Percentiles rank a stretch among this genome's conserved stretches.
These are phyloP conservation scores for Talaromyces funiculosus DNA, from an alignment of 2,329 filamentous ascomycete species.

Conservation along the genomic window DNA sequence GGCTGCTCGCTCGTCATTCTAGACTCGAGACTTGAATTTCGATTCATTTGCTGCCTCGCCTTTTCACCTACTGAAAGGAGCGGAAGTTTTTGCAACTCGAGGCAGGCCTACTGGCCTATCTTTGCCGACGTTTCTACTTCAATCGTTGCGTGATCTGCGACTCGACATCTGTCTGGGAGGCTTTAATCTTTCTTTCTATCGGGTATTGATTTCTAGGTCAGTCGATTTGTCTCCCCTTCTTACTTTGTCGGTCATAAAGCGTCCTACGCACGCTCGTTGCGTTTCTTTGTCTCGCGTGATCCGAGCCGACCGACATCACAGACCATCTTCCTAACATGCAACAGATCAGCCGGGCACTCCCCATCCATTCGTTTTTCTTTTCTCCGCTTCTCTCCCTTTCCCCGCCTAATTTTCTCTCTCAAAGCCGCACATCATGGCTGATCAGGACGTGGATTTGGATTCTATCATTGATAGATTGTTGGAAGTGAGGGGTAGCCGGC, in stretches of 20 bases:
- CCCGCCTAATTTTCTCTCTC: conserved; percentile 19
- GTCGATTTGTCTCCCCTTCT: neutral
- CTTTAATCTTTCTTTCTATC: neutral
- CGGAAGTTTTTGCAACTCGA: conserved; percentile 2
- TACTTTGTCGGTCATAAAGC: neutral
- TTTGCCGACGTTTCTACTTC: conserved; percentile 1
- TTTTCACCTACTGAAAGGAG: neutral
- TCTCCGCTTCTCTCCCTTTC: conserved; percentile 21
- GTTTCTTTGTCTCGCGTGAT: neutral
- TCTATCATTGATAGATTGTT: conserved; percentile 98
- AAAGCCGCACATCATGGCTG: conserved; percentile 56
- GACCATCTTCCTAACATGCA: neutral
- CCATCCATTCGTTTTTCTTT: neutral
- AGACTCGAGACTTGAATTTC: neutral
- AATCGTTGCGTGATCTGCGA: neutral
- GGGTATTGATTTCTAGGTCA: conserved; percentile 1
- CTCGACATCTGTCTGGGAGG: conserved; percentile 7
- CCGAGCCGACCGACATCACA: neutral
- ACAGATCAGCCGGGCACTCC: neutral
- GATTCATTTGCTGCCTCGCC: neutral
- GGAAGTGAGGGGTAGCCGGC: conserved; percentile 94
- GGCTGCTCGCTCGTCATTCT: neutral
- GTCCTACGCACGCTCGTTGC: neutral
- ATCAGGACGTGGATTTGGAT: conserved; percentile 92
- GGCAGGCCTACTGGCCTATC: conserved; percentile 10